phyloP scores from a whole-genome alignment of 768 basidiomycete species.

The Termitomyces sp. region DNA sequence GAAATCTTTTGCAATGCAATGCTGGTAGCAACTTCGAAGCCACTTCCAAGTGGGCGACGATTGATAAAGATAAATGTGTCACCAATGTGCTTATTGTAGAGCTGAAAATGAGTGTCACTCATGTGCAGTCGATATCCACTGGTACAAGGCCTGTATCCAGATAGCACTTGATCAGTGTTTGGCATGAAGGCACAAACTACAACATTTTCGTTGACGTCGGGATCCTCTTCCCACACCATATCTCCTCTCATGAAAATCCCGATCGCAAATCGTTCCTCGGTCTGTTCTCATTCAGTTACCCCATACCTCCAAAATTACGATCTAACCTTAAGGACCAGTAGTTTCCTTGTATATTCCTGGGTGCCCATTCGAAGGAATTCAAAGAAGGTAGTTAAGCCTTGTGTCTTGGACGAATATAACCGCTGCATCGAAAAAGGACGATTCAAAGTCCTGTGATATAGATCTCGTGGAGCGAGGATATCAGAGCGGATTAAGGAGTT shows the following conservation, averaged over 20 bases:
- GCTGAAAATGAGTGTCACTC: constrained; percentile 49
- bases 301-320: background rate
- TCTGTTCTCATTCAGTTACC: constrained; percentile 25
- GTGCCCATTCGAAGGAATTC: constrained; percentile 52
- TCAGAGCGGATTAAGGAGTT: constrained; percentile 61
- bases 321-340: constrained; percentile 54
- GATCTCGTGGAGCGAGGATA: constrained; percentile 44
- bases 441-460: constrained; percentile 45
- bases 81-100: constrained; percentile 45
- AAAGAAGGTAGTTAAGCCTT: constrained; percentile 54
- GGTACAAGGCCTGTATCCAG: constrained; percentile 45
- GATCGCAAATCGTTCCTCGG: constrained; percentile 54
- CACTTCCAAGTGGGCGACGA: constrained; percentile 38
- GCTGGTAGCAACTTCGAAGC: constrained; percentile 46
- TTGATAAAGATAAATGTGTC: constrained; percentile 59
- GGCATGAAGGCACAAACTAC: constrained; percentile 62
- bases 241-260: constrained; percentile 61
- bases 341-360: constrained; percentile 51
- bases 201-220: constrained; percentile 51
- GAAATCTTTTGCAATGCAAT: constrained; percentile 64
- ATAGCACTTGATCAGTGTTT: constrained; percentile 38
- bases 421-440: constrained; percentile 54
- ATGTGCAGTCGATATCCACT: constrained; percentile 52
- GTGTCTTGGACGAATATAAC: constrained; percentile 50
- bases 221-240: constrained; percentile 54